Evolutionary conservation across 441 rosid species (phyloP), one percentile per base, ranked within the genome.

Genomic region (Adansonia madagascariensis): DNA sequence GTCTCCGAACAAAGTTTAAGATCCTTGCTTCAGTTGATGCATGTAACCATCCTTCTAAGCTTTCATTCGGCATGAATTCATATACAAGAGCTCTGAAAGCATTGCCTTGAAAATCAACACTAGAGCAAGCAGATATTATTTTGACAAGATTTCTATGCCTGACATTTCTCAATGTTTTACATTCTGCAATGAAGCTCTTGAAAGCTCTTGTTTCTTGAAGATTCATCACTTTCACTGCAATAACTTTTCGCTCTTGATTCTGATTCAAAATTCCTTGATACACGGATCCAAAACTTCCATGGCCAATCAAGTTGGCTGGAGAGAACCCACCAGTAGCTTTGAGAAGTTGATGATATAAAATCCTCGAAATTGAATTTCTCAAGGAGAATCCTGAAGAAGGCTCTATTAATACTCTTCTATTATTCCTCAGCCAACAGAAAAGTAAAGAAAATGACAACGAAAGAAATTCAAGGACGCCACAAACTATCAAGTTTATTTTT

Each of bases 71-170:
- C 63, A 59, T 22, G 63, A 59, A 8, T 35, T 59, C 63, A 3
- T 59, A 59, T 31, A 59, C 3, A 10, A 59, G 63, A 35, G 63
- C 63, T 22, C 24, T 59, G 15, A 59, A 59, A 20, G 63, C 35
- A 10, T 59, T 22, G 31, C 63, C 39, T 59, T 22, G 35, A 24
- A 9, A 4, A 59, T 59, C 63, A 59, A 59, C 24, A 22, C 63
- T 59, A 5, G 15, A 20, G 63, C 39, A 59, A 9, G 63, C 63
- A 0, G 63, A 59, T 59, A 59, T 59, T 3, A 59, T 9, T 11
- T 59, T 59, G 14, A 59, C 63, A 59, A 59, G 63, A 59, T 59
- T 59, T 4, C 63, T 35, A 59, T 59, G 63, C 31, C 63, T 24
- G 31, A 59, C 15, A 3, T 59, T 59, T 59, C 63, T 24, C 63